Evolutionary conservation across 257 asterid species (phyloP).

Genomic region (Linaria vulgaris): DNA sequence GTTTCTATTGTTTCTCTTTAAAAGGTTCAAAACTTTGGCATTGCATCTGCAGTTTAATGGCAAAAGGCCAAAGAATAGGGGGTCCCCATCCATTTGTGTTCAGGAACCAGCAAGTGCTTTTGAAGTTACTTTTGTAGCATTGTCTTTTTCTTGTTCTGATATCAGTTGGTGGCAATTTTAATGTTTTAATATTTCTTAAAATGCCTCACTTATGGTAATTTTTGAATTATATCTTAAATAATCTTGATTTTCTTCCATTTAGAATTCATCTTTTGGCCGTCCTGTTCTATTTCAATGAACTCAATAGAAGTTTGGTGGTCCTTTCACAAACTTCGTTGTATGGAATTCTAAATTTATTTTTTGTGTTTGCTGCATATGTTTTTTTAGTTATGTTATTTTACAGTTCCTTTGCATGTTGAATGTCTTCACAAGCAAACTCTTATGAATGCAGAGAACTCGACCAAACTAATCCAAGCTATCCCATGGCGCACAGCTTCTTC

Average conservation of each 20-base stretch:
- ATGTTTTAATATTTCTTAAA: not conserved
- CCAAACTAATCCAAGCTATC: slow-evolving; percentile 67
- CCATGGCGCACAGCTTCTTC: slow-evolving; percentile 60
- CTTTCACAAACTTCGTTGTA: not conserved
- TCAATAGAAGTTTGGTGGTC: too few species aligned
- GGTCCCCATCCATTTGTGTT: not conserved
- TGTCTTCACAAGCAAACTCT: not conserved
- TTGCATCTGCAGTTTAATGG: slow-evolving; percentile 3
- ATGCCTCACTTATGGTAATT: not conserved
- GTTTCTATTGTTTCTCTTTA: not conserved
- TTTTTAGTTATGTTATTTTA: not conserved
- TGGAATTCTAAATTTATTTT: not conserved
- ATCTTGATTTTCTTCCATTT: too few species aligned
- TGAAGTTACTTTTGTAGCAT: not conserved
- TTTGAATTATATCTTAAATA: not conserved
- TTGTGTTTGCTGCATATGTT: not conserved
- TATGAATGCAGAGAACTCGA: slow-evolving; percentile 67
- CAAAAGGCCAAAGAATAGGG: not conserved
- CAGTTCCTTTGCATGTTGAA: not conserved
- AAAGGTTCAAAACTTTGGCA: not conserved
- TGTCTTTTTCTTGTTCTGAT: not conserved
- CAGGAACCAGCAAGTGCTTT: not conserved
- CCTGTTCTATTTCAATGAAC: not conserved
- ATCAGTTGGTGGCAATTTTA: not conserved
- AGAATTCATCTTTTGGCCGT: too few species aligned